Percentiles rank a stretch among this genome's conserved stretches.
These are phyloP conservation scores for Ramaria sp. DNA, from an alignment of 768 basidiomycete genomes.

Conservation along the genomic window DNA sequence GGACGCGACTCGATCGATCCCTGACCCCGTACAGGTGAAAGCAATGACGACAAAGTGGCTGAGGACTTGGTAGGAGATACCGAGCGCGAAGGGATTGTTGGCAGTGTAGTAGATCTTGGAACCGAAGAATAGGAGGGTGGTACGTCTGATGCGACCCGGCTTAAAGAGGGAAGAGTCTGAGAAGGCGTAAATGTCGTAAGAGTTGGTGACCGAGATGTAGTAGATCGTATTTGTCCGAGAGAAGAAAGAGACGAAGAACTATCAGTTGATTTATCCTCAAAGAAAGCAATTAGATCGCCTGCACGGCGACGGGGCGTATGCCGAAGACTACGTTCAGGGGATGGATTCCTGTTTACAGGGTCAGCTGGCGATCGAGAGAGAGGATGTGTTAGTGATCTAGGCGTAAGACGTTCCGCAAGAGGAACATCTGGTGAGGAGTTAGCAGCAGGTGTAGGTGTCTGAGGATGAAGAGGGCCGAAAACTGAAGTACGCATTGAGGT, in stretches of 20 bases:
- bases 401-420: not conserved
- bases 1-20: conserved; percentile 6
- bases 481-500: conserved; percentile 20
- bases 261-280: conserved; percentile 43
- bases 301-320: conserved; percentile 42
- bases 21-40: conserved; percentile 1
- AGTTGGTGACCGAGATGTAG: not conserved
- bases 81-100: conserved; percentile 1
- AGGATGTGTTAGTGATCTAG: conserved; percentile 28
- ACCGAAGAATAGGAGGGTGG: not conserved
- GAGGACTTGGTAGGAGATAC: conserved; percentile 8
- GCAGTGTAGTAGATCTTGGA: not conserved
- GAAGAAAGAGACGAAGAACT: conserved; percentile 19
- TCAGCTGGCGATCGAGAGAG: conserved; percentile 55
- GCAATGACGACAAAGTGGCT: conserved; percentile 3
- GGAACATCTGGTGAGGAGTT: not conserved
- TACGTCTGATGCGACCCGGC: not conserved
- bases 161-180: not conserved
- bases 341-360: conserved; percentile 16
- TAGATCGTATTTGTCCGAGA: not conserved
- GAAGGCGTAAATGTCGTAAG: not conserved
- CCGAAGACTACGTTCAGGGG: conserved; percentile 6
- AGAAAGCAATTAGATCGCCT: conserved; percentile 64
- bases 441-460: conserved; percentile 1
- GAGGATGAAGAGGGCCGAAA: not conserved